Evolutionary conservation across 2,329 filamentous ascomycete genomes (phyloP).

Genomic region (Alternaria sp.): DNA sequence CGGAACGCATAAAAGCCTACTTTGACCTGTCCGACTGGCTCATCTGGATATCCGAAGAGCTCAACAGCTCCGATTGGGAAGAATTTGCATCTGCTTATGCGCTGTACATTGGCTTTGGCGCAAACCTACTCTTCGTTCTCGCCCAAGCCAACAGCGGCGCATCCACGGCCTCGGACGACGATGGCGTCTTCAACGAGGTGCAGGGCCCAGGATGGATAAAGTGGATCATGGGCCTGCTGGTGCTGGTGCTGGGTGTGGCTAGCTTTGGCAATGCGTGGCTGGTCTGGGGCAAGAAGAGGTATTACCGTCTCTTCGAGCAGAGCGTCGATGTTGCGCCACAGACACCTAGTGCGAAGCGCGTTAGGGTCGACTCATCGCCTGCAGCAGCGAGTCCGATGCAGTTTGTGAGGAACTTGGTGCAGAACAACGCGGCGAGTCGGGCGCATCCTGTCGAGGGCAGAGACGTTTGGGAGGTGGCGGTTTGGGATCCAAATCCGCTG

Average conservation of each 20-base stretch:
- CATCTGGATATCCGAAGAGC: constrained; percentile 89
- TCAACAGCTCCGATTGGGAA: constrained; percentile 91
- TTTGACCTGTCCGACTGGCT: constrained; percentile 89
- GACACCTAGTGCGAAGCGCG: constrained; percentile 87
- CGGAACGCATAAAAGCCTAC: constrained; percentile 79
- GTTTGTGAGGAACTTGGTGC: constrained; percentile 72
- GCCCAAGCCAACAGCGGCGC: constrained; percentile 77
- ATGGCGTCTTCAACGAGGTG: constrained; percentile 80
- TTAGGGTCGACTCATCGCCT: constrained; percentile 86
- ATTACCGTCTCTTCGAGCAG: constrained; percentile 91
- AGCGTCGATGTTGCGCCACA: constrained; percentile 77
- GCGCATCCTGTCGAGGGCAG: constrained; percentile 81
- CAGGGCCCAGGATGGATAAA: constrained; percentile 68
- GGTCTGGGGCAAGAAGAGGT: constrained; percentile 80
- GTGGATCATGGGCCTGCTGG: constrained; percentile 72
- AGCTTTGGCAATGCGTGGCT: constrained; percentile 82
- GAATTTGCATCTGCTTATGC: constrained; percentile 77
- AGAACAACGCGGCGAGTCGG: constrained; percentile 78
- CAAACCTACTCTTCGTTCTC: constrained; percentile 83
- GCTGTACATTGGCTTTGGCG: constrained; percentile 73
- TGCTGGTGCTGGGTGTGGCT: constrained; percentile 72
- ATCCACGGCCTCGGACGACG: constrained; percentile 60
- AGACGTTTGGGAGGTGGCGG: constrained; percentile 92
- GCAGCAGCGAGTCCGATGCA: constrained; percentile 79
- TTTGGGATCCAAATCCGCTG: constrained; percentile 93